A percentile compares a stretch with the other conserved stretches of the same genome.
phyloP scores from a whole-genome alignment of 768 basidiomycete genomes.

The Trametes maxima region DNA sequence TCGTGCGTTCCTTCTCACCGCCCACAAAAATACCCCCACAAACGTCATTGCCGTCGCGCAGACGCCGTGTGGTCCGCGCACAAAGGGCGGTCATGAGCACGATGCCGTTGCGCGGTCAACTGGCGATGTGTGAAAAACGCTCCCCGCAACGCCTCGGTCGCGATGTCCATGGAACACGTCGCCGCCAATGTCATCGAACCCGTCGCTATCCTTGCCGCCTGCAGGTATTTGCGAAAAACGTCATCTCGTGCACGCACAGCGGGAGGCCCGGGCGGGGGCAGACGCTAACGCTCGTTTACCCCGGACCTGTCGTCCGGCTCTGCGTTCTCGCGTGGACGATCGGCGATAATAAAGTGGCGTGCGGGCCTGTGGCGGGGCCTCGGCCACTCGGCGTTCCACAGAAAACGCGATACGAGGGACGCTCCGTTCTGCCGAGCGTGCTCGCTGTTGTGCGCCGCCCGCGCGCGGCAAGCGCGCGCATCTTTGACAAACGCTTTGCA shows the following conservation, averaged over 20 bases:
- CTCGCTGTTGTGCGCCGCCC: not conserved
- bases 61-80: not conserved
- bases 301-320: constrained; percentile 7
- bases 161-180: not conserved
- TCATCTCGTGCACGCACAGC: not conserved
- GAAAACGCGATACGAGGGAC: not conserved
- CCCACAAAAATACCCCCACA: constrained; percentile 11
- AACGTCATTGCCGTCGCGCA: constrained; percentile 2
- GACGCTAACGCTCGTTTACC: not conserved
- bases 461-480: constrained; percentile 2
- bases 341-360: not conserved
- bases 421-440: not conserved
- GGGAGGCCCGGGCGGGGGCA: not conserved
- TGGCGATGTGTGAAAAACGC: not conserved
- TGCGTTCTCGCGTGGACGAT: constrained; percentile 1
- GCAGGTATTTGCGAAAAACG: not conserved
- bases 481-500: constrained; percentile 2
- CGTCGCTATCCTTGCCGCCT: not conserved
- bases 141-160: not conserved
- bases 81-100: constrained; percentile 5
- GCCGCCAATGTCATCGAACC: not conserved
- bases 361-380: constrained; percentile 10
- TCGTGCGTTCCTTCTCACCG: constrained; percentile 13
- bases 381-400: not conserved
- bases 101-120: not conserved